These are phyloP conservation scores for Trametes maxima DNA, from an alignment of 768 basidiomycete species.

Conservation along the genomic window DNA sequence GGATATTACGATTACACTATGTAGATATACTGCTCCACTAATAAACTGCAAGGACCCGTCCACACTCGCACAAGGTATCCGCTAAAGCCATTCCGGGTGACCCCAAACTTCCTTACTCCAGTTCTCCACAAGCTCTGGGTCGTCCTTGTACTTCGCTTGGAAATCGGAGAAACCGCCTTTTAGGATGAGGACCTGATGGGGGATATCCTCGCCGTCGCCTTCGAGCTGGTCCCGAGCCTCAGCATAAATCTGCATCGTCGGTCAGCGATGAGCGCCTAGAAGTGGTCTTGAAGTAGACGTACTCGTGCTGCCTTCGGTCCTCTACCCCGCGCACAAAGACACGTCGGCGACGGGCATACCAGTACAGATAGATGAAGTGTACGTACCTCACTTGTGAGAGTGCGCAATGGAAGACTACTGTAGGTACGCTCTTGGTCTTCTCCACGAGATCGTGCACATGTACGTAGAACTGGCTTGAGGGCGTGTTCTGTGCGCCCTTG, in stretches of 20 bases:
- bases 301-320: conserved; percentile 82
- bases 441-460: conserved; percentile 61
- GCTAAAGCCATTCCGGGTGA: conserved; percentile 31
- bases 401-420: conserved; percentile 78
- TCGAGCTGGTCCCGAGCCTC: conserved; percentile 56
- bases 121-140: conserved; percentile 72
- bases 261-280: conserved; percentile 2
- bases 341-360: conserved; percentile 5
- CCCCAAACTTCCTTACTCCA: conserved; percentile 73
- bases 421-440: conserved; percentile 60
- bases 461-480: conserved; percentile 59
- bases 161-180: conserved; percentile 74
- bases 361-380: neutral
- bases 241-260: conserved; percentile 57
- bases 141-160: conserved; percentile 71
- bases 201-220: conserved; percentile 42
- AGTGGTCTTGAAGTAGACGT: conserved; percentile 21
- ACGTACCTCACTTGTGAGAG: conserved; percentile 77
- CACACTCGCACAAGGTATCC: neutral
- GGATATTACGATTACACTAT: neutral
- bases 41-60: neutral
- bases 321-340: conserved; percentile 39
- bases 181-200: conserved; percentile 65
- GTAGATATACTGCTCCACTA: conserved; percentile 7
- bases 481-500: conserved; percentile 59